phyloP scores from a whole-genome alignment of 805 yeast genomes.

The Myxozyma melibiosi region DNA sequence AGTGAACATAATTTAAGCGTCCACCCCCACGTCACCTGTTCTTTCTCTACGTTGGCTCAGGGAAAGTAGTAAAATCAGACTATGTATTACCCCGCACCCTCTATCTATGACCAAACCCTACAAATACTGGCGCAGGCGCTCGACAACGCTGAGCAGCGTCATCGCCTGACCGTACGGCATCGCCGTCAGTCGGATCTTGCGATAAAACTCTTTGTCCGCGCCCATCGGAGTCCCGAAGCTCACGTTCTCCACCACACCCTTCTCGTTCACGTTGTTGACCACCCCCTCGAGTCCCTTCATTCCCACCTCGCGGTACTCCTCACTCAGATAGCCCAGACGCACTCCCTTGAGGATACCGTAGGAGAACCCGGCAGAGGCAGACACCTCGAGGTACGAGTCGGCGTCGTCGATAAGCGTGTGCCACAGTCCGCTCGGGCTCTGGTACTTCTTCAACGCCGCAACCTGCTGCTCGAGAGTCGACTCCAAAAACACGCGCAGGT shows the following conservation, averaged over 20 bases:
- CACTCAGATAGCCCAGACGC: slow-evolving; percentile 36
- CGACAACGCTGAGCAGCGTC: slow-evolving; percentile 45
- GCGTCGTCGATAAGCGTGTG: slow-evolving; percentile 43
- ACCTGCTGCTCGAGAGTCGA: slow-evolving; percentile 43
- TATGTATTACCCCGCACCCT: no score
- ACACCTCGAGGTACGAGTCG: slow-evolving; percentile 35
- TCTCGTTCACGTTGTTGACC: slow-evolving; percentile 38
- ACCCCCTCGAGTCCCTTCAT: slow-evolving; percentile 43
- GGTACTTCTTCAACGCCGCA: slow-evolving; percentile 37
- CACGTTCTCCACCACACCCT: slow-evolving; percentile 43
- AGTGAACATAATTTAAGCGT: no score
- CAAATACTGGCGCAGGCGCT: slow-evolving; percentile 26
- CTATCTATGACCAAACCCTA: no score
- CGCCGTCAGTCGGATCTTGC: slow-evolving; percentile 43
- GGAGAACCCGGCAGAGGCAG: slow-evolving; percentile 45
- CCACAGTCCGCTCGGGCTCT: slow-evolving; percentile 42
- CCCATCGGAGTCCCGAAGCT: slow-evolving; percentile 47
- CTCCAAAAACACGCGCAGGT: slow-evolving; percentile 38
- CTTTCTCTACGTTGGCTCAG: no score
- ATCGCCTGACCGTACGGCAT: slow-evolving; percentile 47
- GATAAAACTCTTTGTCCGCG: slow-evolving; percentile 41
- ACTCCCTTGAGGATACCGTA: slow-evolving; percentile 44
- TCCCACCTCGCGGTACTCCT: slow-evolving; percentile 38
- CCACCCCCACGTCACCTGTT: no score
- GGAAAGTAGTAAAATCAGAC: no score